Percentiles rank a stretch among this genome's conserved stretches.
These are phyloP conservation scores for Protea cynaroides DNA, from an alignment of 164 flowering plant genomes.

Conservation along the genomic window DNA sequence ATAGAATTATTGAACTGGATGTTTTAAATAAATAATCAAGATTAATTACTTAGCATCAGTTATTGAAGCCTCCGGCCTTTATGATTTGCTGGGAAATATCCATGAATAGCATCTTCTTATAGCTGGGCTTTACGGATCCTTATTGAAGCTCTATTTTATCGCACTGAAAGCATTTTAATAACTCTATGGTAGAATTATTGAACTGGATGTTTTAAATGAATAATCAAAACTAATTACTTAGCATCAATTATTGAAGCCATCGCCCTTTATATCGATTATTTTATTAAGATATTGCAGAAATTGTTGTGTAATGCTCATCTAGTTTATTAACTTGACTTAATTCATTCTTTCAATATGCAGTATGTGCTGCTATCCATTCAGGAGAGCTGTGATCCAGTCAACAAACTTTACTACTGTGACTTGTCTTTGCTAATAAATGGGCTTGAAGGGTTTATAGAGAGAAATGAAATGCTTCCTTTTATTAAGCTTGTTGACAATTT, in stretches of 20 bases:
- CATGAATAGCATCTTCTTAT: no score
- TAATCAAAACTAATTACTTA: neutral
- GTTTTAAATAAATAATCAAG: neutral
- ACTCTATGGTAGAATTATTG: neutral
- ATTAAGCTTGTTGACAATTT: slow-evolving; percentile 76
- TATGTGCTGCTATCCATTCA: slow-evolving; percentile 54
- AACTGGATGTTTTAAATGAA: neutral
- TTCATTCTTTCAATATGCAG: slow-evolving; percentile 34
- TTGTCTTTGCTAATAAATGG: slow-evolving; percentile 66
- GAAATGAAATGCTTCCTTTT: slow-evolving; percentile 64
- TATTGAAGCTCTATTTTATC: no score
- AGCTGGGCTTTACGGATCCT: no score
- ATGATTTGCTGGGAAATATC: neutral
- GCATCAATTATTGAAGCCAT: neutral
- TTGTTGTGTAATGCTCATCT: neutral
- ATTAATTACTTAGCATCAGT: neutral
- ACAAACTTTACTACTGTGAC: slow-evolving; percentile 88
- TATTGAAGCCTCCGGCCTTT: neutral
- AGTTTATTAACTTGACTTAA: neutral
- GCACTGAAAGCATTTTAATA: no score
- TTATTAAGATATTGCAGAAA: no score
- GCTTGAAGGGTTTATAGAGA: slow-evolving; percentile 52
- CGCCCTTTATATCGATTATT: neutral
- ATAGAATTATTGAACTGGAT: neutral
- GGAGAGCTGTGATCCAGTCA: slow-evolving; percentile 79